Conservation (phyloP, 495 filamentous ascomycete genomes). For the Xylaria nigripes region DNA sequence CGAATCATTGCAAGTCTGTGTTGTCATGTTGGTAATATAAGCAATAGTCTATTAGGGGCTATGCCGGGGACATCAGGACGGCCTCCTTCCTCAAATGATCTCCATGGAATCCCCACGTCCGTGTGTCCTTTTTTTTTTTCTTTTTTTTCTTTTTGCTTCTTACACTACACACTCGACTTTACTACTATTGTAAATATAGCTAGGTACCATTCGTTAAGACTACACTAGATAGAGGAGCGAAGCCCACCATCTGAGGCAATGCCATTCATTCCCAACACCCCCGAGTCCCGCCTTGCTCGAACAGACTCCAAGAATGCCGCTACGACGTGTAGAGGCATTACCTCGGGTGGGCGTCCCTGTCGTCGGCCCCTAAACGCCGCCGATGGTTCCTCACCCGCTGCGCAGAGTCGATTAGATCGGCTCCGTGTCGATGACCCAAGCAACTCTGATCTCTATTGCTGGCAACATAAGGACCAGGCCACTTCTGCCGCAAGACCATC, state of each 20-base stretch:
- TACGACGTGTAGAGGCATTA: constrained; percentile 83
- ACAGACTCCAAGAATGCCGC: constrained; percentile 76
- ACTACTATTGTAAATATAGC: neutral
- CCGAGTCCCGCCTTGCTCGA: constrained; percentile 68
- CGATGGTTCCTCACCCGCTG: constrained; percentile 23
- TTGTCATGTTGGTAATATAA: constrained; percentile 1
- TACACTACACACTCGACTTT: neutral
- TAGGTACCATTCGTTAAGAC: neutral
- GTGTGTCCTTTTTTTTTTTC: neutral
- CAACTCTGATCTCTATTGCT: constrained; percentile 60
- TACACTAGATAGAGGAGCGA: neutral
- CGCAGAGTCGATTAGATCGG: constrained; percentile 30
- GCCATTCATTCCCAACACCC: constrained; percentile 74
- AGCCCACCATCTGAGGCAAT: constrained; percentile 32
- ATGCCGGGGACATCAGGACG: neutral
- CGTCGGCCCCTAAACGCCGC: constrained; percentile 52
- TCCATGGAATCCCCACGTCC: neutral
- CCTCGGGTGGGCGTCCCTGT: constrained; percentile 67
- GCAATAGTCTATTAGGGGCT: neutral
- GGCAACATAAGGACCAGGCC: constrained; percentile 90
- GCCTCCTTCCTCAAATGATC: neutral
- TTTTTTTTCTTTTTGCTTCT: neutral
- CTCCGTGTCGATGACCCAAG: constrained; percentile 42
- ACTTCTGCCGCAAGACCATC: constrained; percentile 34
- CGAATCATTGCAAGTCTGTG: neutral